Base-by-base conservation (phyloP, 306 rosid genomes). In the Cucurbita ficifolia region DNA sequence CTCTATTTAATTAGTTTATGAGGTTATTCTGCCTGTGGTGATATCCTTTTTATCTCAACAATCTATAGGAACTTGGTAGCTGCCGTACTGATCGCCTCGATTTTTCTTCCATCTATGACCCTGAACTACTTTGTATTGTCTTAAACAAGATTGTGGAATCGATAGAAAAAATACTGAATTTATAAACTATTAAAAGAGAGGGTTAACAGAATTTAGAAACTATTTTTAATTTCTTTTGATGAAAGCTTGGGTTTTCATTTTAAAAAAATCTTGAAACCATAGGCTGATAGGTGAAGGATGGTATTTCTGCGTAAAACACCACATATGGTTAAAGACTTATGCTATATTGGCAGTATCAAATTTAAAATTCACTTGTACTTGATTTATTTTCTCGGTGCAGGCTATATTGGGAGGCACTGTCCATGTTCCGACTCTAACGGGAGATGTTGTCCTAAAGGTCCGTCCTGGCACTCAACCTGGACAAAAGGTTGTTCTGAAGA, bases 361-460 rank as follows among this genome's bases (percentile, higher is more conserved):
- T 22, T 21, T 46, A 5, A 36, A 38, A 36, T 72, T n/a, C 64
- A 36, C 51, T 38, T 18, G 19, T n/a, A 49, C 22, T 5, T 48
- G 6, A 33, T 35, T 33, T 17, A n/a, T 10, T 45, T 16, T 46
- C 48, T 13, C 59, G 74, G 46, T 72, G 70, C 88, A 90, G 96
- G 96, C 96, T 62, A 84, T 92, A 78, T 83, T 92, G 78, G 98
- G 96, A 16, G 98, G 96, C 81, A 92, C 96, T 46, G 83, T 90
- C 78, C 96, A 87, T 76, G 96, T 90, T 76, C 96, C 96, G 72
- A 90, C 96, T 80, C 92, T 92, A 52, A 83, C 91, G 0, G 92
- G 96, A 56, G 98, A 92, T 77, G 96, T 90, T 54, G 96, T 92
- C 78, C 79, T 92, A 17, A 92, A 92, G 96, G 96, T 92, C 48